phyloP scores from a whole-genome alignment of 345 rosid species.

The Brassica cretica region DNA sequence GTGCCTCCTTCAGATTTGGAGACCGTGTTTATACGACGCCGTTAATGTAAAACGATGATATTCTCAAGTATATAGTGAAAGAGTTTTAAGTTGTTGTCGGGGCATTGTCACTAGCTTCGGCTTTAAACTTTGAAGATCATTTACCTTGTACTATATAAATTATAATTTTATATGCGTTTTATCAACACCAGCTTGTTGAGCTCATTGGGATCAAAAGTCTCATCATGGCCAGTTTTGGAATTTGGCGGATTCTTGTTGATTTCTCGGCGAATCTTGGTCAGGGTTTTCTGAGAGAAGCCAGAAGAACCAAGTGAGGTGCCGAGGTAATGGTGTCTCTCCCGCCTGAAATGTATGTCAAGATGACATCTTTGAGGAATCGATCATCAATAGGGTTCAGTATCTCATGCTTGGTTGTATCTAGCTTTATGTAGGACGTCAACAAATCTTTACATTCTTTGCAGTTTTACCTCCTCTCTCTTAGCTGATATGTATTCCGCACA shows the following conservation, averaged over 20 bases:
- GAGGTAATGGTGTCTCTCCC: constrained; percentile 62
- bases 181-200: too few relatives aligned
- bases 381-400: constrained; percentile 39
- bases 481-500: background rate
- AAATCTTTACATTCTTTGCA: background rate
- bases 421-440: too few relatives aligned
- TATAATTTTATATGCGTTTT: too few relatives aligned
- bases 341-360: constrained; percentile 49
- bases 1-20: background rate
- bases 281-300: constrained; percentile 41
- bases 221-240: constrained; percentile 6
- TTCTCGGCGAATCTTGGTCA: constrained; percentile 25
- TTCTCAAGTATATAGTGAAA: too few relatives aligned
- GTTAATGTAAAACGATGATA: background rate
- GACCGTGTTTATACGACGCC: background rate
- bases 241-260: too few relatives aligned
- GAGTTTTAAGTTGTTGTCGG: too few relatives aligned
- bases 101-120: too few relatives aligned
- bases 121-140: too few relatives aligned
- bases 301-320: constrained; percentile 35
- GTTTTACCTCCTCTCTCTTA: background rate
- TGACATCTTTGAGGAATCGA: constrained; percentile 50
- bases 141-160: too few relatives aligned
- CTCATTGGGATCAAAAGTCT: background rate
- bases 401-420: constrained; percentile 41